Percentiles rank a stretch among this genome's conserved stretches.
These are phyloP conservation scores for Cucurbita argyrosperma DNA, from an alignment of 306 rosid genomes.

Conservation along the genomic window DNA sequence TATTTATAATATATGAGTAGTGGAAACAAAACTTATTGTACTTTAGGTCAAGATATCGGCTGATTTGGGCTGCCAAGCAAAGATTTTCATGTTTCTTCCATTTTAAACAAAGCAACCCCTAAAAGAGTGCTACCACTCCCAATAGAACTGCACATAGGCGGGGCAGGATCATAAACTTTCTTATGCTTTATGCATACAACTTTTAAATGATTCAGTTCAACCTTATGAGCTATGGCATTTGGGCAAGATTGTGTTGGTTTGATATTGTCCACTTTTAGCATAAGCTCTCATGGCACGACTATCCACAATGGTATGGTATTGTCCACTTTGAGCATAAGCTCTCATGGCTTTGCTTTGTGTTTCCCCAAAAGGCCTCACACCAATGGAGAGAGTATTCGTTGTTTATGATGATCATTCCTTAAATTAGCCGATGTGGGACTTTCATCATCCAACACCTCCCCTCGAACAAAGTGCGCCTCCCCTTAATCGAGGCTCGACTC, in stretches of 20 bases:
- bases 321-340: too few species aligned
- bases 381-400: too few species aligned
- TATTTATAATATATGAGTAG: neutral
- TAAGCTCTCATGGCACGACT: too few species aligned
- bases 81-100: neutral
- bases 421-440: too few species aligned
- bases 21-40: neutral
- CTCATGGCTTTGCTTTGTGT: too few species aligned
- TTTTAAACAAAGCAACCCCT: neutral
- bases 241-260: neutral
- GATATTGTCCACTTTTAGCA: too few species aligned
- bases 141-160: neutral
- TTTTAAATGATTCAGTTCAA: neutral
- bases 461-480: too few species aligned
- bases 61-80: slow-evolving; percentile 1
- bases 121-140: neutral
- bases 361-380: too few species aligned
- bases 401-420: too few species aligned
- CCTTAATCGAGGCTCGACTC: too few species aligned
- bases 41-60: neutral
- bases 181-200: neutral
- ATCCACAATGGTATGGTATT: too few species aligned
- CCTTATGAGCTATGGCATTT: neutral
- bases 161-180: neutral
- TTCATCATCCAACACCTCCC: too few species aligned